These are phyloP conservation scores for Infundibulicybe gibba DNA, from an alignment of 768 basidiomycete genomes.

Conservation along the genomic window DNA sequence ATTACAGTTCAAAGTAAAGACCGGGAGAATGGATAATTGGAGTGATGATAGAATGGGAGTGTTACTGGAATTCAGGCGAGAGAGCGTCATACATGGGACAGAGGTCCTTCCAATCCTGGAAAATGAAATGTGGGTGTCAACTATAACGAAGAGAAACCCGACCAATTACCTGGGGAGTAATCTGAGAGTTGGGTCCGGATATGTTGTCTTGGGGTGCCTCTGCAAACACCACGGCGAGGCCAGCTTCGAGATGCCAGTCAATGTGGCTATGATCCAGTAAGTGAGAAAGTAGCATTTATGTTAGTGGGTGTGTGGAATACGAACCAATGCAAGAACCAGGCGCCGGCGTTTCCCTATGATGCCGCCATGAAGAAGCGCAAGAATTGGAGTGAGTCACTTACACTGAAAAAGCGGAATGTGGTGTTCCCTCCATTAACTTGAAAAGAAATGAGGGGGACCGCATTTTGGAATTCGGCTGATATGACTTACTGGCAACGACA, in stretches of 20 bases:
- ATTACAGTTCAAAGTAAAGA: no score
- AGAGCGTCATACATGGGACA: conserved; percentile 23
- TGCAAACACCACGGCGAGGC: conserved; percentile 39
- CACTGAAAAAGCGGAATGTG: conserved; percentile 38
- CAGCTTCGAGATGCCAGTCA: conserved; percentile 46
- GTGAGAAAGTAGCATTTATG: not conserved
- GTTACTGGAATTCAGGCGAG: conserved; percentile 21
- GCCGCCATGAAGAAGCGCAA: conserved; percentile 3
- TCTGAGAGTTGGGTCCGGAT: conserved; percentile 23
- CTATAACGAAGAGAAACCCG: no score
- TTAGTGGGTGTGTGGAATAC: conserved; percentile 1
- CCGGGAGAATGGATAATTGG: no score
- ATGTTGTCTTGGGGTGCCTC: conserved; percentile 25
- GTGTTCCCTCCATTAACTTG: conserved; percentile 28
- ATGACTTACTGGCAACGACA: conserved; percentile 17
- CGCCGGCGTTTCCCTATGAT: conserved; percentile 46
- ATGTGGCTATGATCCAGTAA: conserved; percentile 34
- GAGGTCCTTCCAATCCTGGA: conserved; percentile 24
- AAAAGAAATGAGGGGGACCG: not conserved
- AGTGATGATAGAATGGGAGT: not conserved
- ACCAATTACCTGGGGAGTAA: conserved; percentile 19
- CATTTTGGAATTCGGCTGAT: no score
- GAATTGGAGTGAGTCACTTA: not conserved
- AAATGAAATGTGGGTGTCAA: no score
- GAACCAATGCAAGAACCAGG: conserved; percentile 48